A percentile compares a stretch with the other conserved stretches of the same genome.
Evolutionary conservation across 179 eudicot genomes (phyloP).

Genomic region (Pouteria campechiana): DNA sequence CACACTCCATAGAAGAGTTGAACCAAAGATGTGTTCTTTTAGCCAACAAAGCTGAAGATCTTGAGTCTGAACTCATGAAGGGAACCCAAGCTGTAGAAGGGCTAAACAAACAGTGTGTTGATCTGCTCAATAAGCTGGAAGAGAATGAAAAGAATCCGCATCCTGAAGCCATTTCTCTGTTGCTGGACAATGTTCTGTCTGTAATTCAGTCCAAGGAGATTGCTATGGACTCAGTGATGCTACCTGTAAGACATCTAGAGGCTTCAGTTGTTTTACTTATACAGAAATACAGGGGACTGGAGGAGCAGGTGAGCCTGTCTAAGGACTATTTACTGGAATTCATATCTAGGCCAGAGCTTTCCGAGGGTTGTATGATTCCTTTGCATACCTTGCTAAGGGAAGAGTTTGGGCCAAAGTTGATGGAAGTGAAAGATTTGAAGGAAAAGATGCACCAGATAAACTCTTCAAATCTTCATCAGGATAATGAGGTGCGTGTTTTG

Average conservation of each 20-base stretch:
- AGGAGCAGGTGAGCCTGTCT: conserved; percentile 23
- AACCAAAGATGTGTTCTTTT: conserved; percentile 30
- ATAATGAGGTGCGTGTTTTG: conserved; percentile 50
- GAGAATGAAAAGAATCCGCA: conserved; percentile 18
- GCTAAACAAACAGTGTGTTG: too few relatives aligned
- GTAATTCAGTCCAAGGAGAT: too few relatives aligned
- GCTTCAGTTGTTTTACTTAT: conserved; percentile 40
- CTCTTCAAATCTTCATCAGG: conserved; percentile 30
- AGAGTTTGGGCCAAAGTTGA: conserved; percentile 17
- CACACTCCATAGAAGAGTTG: conserved; percentile 41
- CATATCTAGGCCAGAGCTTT: too few relatives aligned
- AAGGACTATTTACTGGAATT: too few relatives aligned
- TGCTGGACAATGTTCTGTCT: too few relatives aligned
- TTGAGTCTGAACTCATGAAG: conserved; percentile 39
- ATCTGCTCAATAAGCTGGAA: conserved; percentile 30
- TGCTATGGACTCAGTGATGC: too few relatives aligned
- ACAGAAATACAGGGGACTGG: conserved; percentile 49
- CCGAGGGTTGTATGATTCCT: too few relatives aligned
- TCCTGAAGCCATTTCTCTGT: too few relatives aligned
- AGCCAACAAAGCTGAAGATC: too few relatives aligned
- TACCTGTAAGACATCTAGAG: conserved; percentile 33
- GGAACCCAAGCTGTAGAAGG: conserved; percentile 49
- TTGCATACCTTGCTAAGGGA: too few relatives aligned
- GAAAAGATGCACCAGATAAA: conserved; percentile 37
- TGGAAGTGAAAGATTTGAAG: conserved; percentile 36